Percentiles rank a stretch among this genome's conserved stretches.
Conservation (phyloP, 257 asterid species). For the Salvia miltiorrhiza region DNA sequence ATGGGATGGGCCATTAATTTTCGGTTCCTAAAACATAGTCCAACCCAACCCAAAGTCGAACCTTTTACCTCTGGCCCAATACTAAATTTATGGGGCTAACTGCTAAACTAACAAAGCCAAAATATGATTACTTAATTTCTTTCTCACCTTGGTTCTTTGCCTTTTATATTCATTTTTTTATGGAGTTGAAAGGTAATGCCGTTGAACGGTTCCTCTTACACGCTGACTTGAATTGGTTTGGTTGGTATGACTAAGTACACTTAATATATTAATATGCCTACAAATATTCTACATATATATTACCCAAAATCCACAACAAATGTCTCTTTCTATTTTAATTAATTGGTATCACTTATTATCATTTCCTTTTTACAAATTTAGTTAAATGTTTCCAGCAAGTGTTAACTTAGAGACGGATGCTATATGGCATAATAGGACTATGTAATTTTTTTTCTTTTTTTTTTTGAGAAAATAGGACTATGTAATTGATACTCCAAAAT, state of each 20-base stretch:
- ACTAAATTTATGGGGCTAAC: no score
- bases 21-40: no score
- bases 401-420: no score
- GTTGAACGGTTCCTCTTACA: slow-evolving; percentile 72
- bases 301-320: not conserved
- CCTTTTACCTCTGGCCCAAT: no score
- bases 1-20: no score
- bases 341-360: not conserved
- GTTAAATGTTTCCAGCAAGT: not conserved
- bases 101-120: no score
- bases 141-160: not conserved
- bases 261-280: not conserved
- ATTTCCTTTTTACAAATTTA: not conserved
- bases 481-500: no score
- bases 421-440: no score
- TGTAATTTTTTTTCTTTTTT: no score
- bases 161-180: not conserved
- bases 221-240: slow-evolving; percentile 24
- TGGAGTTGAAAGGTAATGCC: slow-evolving; percentile 24
- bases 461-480: no score
- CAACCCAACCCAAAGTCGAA: no score
- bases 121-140: no score
- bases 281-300: not conserved
- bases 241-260: slow-evolving; percentile 47
- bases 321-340: not conserved